These are phyloP conservation scores for Daldinia decipiens DNA, from an alignment of 495 filamentous ascomycete genomes.

Conservation along the genomic window DNA sequence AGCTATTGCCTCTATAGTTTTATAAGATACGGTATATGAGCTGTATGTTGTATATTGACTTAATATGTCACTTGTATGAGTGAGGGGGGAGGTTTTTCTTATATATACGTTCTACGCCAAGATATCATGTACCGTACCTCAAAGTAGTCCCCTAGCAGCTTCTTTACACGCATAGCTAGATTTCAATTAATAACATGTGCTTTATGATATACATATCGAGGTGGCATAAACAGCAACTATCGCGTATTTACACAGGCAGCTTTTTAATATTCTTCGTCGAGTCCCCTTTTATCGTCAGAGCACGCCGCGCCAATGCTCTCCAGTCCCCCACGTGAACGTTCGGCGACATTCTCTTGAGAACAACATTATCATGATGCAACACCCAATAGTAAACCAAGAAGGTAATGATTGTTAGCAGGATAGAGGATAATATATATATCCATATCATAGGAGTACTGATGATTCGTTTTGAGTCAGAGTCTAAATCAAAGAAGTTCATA, in stretches of 20 bases:
- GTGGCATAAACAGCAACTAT: too few relatives aligned
- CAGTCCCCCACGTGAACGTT: slow-evolving; percentile 34
- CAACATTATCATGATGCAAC: slow-evolving; percentile 32
- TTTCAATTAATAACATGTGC: too few relatives aligned
- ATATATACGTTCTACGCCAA: too few relatives aligned
- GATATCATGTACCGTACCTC: too few relatives aligned
- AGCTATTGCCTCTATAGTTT: too few relatives aligned
- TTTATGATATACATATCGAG: too few relatives aligned
- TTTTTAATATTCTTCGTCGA: slow-evolving; percentile 17
- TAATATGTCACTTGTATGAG: too few relatives aligned
- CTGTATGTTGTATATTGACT: too few relatives aligned
- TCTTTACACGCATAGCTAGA: too few relatives aligned
- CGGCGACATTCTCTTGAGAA: slow-evolving; percentile 35
- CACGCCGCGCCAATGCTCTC: slow-evolving; percentile 28
- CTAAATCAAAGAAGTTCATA: slow-evolving; percentile 46
- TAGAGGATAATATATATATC: slow-evolving; percentile 41
- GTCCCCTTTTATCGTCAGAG: slow-evolving; percentile 14
- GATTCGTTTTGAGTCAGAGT: slow-evolving; percentile 27
- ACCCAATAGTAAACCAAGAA: slow-evolving; percentile 46
- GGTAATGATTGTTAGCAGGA: slow-evolving; percentile 32
- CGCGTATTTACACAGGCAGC: neutral
- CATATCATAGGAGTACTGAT: slow-evolving; percentile 39
- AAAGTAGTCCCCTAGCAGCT: too few relatives aligned
- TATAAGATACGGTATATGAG: too few relatives aligned
- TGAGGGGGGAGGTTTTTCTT: too few relatives aligned